These are phyloP conservation scores for Podaxis mareebaensis DNA, from an alignment of 768 basidiomycete species.

Conservation along the genomic window DNA sequence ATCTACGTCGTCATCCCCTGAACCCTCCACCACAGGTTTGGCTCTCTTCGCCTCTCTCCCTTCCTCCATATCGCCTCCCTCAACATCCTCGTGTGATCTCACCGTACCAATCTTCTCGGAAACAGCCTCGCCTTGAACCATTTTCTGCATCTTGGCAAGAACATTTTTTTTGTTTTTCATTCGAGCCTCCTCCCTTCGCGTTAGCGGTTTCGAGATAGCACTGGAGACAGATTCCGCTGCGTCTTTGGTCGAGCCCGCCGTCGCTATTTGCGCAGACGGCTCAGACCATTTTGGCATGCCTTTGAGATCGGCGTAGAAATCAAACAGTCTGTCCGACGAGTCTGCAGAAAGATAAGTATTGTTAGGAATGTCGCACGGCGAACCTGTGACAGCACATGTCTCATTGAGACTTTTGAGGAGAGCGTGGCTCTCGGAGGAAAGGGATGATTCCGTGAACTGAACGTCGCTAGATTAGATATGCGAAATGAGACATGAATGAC, in stretches of 20 bases:
- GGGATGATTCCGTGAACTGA: not conserved
- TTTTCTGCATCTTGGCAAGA: constrained; percentile 5
- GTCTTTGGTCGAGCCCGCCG: not conserved
- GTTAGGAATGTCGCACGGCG: not conserved
- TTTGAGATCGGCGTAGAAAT: constrained; percentile 13
- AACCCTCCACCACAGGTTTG: constrained; percentile 11
- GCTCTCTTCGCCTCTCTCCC: constrained; percentile 22
- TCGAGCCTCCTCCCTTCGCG: constrained; percentile 8
- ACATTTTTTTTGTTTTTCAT: constrained; percentile 15
- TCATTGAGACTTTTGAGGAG: constrained; percentile 5
- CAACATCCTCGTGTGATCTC: constrained; percentile 8
- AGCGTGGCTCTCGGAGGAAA: not conserved
- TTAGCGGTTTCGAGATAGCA: not conserved
- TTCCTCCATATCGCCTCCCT: not conserved
- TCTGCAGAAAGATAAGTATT: not conserved
- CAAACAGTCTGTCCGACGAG: constrained; percentile 1
- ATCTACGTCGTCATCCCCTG: not conserved
- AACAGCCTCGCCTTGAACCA: not conserved
- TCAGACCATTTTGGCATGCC: constrained; percentile 16
- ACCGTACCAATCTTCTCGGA: not conserved
- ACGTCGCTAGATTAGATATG: not conserved
- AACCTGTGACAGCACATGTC: constrained; percentile 2
- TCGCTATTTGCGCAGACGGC: not conserved
- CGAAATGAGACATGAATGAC: not conserved
- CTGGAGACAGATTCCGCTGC: not conserved